phyloP scores from a whole-genome alignment of 2,329 filamentous ascomycete species.

The Colletotrichum navitas region DNA sequence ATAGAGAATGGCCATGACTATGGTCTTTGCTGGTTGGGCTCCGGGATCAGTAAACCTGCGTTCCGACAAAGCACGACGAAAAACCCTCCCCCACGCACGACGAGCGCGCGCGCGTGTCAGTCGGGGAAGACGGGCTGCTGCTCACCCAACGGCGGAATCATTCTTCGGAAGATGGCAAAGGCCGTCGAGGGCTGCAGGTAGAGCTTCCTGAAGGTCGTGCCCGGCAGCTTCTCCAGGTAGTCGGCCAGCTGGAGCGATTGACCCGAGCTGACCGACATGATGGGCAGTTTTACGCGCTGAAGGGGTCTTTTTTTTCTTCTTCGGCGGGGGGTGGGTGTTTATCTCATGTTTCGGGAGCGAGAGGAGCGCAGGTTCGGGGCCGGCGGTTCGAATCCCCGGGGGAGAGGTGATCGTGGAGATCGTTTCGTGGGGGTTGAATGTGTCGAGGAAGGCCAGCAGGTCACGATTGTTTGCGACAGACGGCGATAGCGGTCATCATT shows the following conservation, averaged over 20 bases:
- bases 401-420: constrained; percentile 6
- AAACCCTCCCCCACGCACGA: background rate
- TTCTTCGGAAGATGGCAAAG: constrained; percentile 95
- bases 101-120: background rate
- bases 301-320: background rate
- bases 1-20: constrained; percentile 96
- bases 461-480: constrained; percentile 33
- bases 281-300: constrained; percentile 44
- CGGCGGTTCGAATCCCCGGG: background rate
- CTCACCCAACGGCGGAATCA: constrained; percentile 91
- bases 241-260: constrained; percentile 78
- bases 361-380: constrained; percentile 16
- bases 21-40: constrained; percentile 79
- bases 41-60: constrained; percentile 19
- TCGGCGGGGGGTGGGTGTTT: constrained; percentile 9
- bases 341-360: constrained; percentile 24
- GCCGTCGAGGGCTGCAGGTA: constrained; percentile 97
- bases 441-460: background rate
- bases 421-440: no score
- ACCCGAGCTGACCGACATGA: constrained; percentile 60
- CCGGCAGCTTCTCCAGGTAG: constrained; percentile 92
- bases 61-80: constrained; percentile 4
- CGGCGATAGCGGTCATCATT: constrained; percentile 16
- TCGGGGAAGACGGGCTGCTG: constrained; percentile 18
- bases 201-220: constrained; percentile 88